Evolutionary conservation across 257 asterid species (phyloP).

Genomic region (Jaltomata sinuosa): DNA sequence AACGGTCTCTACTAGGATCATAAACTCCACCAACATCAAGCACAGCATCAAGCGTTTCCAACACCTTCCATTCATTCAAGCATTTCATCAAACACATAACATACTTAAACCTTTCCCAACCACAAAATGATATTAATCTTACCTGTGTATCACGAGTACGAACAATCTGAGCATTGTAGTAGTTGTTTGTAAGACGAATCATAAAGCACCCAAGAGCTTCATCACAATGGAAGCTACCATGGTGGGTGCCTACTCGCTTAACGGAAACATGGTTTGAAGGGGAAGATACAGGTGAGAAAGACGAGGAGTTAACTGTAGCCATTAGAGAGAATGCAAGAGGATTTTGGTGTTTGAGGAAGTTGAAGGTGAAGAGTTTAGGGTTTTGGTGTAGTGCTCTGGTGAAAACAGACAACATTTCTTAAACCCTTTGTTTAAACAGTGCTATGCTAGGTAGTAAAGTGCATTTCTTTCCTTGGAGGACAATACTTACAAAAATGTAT

Average conservation of each 20-base stretch:
- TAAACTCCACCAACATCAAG: slow-evolving; percentile 37
- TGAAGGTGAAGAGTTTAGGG: not conserved
- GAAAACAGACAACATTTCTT: not conserved
- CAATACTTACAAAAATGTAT: not conserved
- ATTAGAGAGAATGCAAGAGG: not conserved
- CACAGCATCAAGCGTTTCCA: slow-evolving; percentile 25
- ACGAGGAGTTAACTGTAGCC: not conserved
- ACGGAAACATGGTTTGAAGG: not conserved
- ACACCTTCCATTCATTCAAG: slow-evolving; percentile 7
- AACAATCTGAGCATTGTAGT: slow-evolving; percentile 10
- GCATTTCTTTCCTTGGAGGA: not conserved
- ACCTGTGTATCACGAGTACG: slow-evolving; percentile 14
- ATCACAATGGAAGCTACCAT: slow-evolving; percentile 22
- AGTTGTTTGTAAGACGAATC: slow-evolving; percentile 16
- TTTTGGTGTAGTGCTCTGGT: not conserved
- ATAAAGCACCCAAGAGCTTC: slow-evolving; percentile 19
- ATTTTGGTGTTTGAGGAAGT: not conserved
- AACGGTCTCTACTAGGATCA: slow-evolving; percentile 32
- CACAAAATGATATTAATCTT: not conserved
- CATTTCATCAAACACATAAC: not conserved
- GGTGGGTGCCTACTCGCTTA: slow-evolving; percentile 15
- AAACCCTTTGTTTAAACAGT: not conserved
- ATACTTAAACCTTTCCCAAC: too few relatives aligned
- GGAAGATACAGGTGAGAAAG: not conserved
- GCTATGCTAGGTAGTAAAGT: not conserved